Percentiles rank a stretch among this genome's conserved stretches.
Conservation (phyloP, 768 basidiomycete genomes). For the Amanita fuliginea region DNA sequence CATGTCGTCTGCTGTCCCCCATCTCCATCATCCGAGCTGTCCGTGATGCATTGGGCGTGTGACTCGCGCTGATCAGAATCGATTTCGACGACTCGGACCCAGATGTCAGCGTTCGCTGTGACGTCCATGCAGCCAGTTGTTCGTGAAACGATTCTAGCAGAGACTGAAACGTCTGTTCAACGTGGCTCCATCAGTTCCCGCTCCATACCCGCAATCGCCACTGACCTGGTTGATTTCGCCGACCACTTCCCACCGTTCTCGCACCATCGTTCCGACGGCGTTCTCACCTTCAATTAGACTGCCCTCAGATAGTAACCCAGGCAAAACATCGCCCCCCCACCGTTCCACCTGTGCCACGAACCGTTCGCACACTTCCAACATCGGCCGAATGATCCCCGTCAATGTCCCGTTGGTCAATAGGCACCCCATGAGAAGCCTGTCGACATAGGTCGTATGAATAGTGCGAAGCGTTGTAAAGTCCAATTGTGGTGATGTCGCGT, state of each 20-base stretch:
- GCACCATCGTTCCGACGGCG: slow-evolving; percentile 61
- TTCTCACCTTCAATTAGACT: slow-evolving; percentile 50
- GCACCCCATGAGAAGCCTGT: slow-evolving; percentile 69
- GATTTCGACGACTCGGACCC: slow-evolving; percentile 67
- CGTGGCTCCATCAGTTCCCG: background rate
- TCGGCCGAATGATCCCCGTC: slow-evolving; percentile 51
- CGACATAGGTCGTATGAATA: slow-evolving; percentile 75
- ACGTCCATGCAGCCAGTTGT: slow-evolving; percentile 64
- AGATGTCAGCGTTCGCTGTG: slow-evolving; percentile 56
- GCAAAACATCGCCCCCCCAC: slow-evolving; percentile 88
- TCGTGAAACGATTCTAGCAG: slow-evolving; percentile 73
- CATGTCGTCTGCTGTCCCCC: slow-evolving; percentile 63
- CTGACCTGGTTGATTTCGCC: slow-evolving; percentile 71
- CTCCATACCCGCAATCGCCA: background rate
- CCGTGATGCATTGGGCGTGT: slow-evolving; percentile 42
- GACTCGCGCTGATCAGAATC: slow-evolving; percentile 44
- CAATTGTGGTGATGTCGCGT: slow-evolving; percentile 28
- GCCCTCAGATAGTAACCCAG: slow-evolving; percentile 74
- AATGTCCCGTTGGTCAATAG: slow-evolving; percentile 58
- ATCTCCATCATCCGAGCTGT: slow-evolving; percentile 41
- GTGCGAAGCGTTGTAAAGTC: slow-evolving; percentile 82
- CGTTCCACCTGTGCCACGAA: slow-evolving; percentile 85
- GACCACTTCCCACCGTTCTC: slow-evolving; percentile 56
- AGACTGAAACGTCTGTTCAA: slow-evolving; percentile 60
- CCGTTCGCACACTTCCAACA: slow-evolving; percentile 76